Evolutionary conservation across 2,329 filamentous ascomycete species (phyloP).

Genomic region (Stemphylium beticola): DNA sequence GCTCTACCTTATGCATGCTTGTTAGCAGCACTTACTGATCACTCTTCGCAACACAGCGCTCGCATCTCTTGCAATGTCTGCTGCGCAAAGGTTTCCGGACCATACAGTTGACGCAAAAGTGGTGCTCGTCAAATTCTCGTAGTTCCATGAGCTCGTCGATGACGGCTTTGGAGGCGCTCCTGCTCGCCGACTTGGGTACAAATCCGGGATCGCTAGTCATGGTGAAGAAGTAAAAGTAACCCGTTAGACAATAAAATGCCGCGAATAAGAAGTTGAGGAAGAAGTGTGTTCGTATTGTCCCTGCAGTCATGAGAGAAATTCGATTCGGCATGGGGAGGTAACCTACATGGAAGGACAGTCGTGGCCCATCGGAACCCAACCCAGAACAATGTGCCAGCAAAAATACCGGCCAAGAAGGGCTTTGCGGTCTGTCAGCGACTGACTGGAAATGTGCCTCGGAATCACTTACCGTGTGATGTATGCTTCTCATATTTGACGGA

Average conservation of each 20-base stretch:
- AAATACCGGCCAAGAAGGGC: slow-evolving; percentile 94
- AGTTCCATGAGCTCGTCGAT: slow-evolving; percentile 84
- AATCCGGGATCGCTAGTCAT: slow-evolving; percentile 93
- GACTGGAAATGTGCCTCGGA: background rate
- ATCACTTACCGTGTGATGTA: slow-evolving; percentile 80
- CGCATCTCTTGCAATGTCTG: slow-evolving; percentile 93
- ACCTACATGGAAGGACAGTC: slow-evolving; percentile 73
- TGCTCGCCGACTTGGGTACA: slow-evolving; percentile 86
- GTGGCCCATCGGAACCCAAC: slow-evolving; percentile 78
- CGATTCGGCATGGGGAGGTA: background rate
- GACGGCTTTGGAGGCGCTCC: slow-evolving; percentile 85
- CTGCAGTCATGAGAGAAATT: slow-evolving; percentile 54
- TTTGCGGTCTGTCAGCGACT: slow-evolving; percentile 45
- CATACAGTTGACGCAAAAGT: slow-evolving; percentile 96
- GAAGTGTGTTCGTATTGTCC: slow-evolving; percentile 69
- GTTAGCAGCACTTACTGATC: slow-evolving; percentile 75
- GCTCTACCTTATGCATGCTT: background rate
- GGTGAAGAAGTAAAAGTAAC: slow-evolving; percentile 85
- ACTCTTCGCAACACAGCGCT: slow-evolving; percentile 92
- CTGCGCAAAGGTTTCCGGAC: slow-evolving; percentile 88
- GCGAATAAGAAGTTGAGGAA: slow-evolving; percentile 80
- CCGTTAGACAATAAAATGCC: slow-evolving; percentile 67
- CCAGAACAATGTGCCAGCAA: slow-evolving; percentile 84
- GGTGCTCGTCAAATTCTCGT: slow-evolving; percentile 91
- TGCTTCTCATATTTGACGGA: slow-evolving; percentile 83